Percentiles rank a stretch among this genome's conserved stretches.
These are phyloP conservation scores for Boletus fagicola DNA, from an alignment of 768 basidiomycete genomes.

Conservation along the genomic window DNA sequence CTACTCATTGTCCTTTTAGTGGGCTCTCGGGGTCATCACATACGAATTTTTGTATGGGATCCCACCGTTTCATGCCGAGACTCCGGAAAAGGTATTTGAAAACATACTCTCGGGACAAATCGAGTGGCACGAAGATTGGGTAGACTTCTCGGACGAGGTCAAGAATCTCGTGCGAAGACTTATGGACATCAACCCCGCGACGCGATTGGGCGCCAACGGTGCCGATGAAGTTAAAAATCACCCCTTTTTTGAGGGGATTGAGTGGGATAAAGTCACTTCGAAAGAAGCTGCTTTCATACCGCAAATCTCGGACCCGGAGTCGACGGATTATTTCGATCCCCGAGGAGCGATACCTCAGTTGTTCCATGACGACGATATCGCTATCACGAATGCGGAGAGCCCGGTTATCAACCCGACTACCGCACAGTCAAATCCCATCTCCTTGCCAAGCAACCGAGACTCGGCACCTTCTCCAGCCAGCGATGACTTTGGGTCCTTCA, in stretches of 20 bases:
- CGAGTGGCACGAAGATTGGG: constrained; percentile 94
- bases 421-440: constrained; percentile 16
- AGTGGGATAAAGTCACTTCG: constrained; percentile 90
- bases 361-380: constrained; percentile 86
- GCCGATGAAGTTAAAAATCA: constrained; percentile 92
- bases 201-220: constrained; percentile 81
- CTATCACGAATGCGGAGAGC: constrained; percentile 53
- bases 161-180: constrained; percentile 88
- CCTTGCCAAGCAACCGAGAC: constrained; percentile 39
- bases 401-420: constrained; percentile 29
- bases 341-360: constrained; percentile 88
- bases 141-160: constrained; percentile 82
- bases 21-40: constrained; percentile 97
- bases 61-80: constrained; percentile 97
- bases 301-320: constrained; percentile 91
- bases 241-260: constrained; percentile 84
- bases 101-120: constrained; percentile 94
- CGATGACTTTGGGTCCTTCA: constrained; percentile 97
- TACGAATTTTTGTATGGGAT: constrained; percentile 98
- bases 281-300: constrained; percentile 95
- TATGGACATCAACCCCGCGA: constrained; percentile 73
- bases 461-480: constrained; percentile 53
- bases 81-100: constrained; percentile 96
- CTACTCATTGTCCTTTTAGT: constrained; percentile 49
- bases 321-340: constrained; percentile 99